Evolutionary conservation across 768 basidiomycete species (phyloP).

Genomic region (Agrocybe chaxingu): DNA sequence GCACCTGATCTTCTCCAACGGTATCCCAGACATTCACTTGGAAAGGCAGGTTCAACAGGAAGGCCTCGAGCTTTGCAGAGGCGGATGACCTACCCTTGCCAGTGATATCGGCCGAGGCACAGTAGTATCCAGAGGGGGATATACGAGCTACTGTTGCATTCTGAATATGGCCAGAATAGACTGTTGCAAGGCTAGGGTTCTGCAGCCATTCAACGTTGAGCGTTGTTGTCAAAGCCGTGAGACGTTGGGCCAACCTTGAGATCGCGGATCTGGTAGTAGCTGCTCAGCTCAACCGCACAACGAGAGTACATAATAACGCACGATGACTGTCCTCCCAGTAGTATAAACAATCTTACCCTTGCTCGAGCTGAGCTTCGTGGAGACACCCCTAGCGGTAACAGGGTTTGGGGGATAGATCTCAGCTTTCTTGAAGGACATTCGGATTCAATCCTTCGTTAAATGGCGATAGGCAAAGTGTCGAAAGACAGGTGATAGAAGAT

Average conservation of each 20-base stretch:
- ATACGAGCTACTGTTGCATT: constrained; percentile 87
- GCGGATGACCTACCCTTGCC: constrained; percentile 60
- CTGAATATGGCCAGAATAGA: constrained; percentile 80
- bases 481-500: constrained; percentile 1
- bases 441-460: not conserved
- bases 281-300: not conserved
- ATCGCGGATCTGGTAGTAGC: constrained; percentile 70
- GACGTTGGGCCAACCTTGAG: constrained; percentile 55
- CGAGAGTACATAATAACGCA: constrained; percentile 37
- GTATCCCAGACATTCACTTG: constrained; percentile 92
- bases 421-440: constrained; percentile 39
- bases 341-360: constrained; percentile 85
- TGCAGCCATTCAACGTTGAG: constrained; percentile 23
- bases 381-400: constrained; percentile 26
- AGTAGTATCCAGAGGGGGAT: constrained; percentile 93
- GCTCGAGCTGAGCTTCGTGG: constrained; percentile 31
- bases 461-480: not conserved
- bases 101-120: constrained; percentile 81
- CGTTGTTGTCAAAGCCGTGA: not conserved
- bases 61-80: not conserved
- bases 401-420: constrained; percentile 67
- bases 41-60: not conserved
- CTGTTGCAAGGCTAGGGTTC: constrained; percentile 62
- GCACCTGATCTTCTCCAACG: constrained; percentile 74
- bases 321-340: constrained; percentile 82